A percentile compares a stretch with the other conserved stretches of the same genome.
phyloP scores from a whole-genome alignment of 176 grass and related monocot species.

The Microstegium vimineum region DNA sequence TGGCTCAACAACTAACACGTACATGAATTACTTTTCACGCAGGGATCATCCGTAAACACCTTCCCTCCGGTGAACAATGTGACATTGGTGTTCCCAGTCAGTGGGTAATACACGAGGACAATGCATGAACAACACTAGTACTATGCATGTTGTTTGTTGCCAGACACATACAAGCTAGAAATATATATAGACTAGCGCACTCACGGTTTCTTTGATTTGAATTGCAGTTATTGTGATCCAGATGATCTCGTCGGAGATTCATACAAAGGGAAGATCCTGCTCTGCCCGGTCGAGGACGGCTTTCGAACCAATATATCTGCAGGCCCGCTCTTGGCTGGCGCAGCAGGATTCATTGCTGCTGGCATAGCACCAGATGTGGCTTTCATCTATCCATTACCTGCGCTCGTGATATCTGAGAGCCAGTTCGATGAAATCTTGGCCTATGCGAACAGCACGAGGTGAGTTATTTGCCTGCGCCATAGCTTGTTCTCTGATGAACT shows the following conservation, averaged over 20 bases:
- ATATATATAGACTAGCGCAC: background rate
- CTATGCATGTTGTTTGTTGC: background rate
- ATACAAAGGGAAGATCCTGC: slow-evolving; percentile 5
- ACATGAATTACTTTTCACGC: background rate
- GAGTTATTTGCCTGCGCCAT: background rate
- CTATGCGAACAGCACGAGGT: slow-evolving; percentile 18
- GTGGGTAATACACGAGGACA: background rate
- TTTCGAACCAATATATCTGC: background rate
- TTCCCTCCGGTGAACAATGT: background rate
- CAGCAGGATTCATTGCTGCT: background rate
- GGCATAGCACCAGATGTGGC: background rate
- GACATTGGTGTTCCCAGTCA: background rate
- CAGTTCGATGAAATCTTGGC: slow-evolving; percentile 7
- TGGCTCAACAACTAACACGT: background rate
- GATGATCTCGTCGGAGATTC: background rate
- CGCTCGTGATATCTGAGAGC: background rate
- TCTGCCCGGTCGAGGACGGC: background rate
- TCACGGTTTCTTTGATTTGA: background rate
- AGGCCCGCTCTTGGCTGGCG: background rate
- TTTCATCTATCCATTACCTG: background rate
- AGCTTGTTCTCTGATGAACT: background rate
- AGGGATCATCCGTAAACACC: slow-evolving; percentile 7
- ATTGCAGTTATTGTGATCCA: slow-evolving; percentile 12
- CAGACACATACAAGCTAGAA: background rate
- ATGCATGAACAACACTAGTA: background rate